Conservation (phyloP, 2,329 filamentous ascomycete genomes). For the Lasiodiplodia sp. region DNA sequence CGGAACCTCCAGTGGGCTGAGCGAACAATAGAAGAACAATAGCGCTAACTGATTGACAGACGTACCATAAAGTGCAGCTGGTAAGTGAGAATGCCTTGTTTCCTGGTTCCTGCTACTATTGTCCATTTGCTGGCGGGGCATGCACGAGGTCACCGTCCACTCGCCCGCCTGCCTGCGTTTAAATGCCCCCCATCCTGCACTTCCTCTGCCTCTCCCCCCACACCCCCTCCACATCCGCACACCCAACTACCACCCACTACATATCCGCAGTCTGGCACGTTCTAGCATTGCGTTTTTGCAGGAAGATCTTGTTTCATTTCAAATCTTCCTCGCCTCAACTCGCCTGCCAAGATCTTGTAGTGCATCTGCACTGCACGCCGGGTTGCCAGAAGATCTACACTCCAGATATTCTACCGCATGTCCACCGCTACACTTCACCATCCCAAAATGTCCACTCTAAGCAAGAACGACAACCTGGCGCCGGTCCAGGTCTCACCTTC, state of each 20-base stretch:
- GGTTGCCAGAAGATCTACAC: conserved; percentile 13
- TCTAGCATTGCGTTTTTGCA: conserved; percentile 1
- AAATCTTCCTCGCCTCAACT: conserved; percentile 12
- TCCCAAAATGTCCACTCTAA: background rate
- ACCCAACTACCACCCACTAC: background rate
- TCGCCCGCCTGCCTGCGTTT: background rate
- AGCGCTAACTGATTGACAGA: conserved; percentile 51
- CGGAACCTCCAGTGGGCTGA: conserved; percentile 36
- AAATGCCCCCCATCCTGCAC: conserved; percentile 18
- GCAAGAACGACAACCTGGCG: background rate
- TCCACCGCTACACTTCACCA: background rate
- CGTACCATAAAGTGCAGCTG: conserved; percentile 76
- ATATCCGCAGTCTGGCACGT: conserved; percentile 15
- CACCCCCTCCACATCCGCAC: background rate
- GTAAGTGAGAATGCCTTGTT: conserved; percentile 59
- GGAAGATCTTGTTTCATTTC: background rate
- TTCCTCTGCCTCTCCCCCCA: background rate
- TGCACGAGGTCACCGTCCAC: background rate
- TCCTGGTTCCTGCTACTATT: conserved; percentile 4
- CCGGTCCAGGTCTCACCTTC: background rate
- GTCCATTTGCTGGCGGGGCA: background rate
- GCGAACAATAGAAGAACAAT: conserved; percentile 26
- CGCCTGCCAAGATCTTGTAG: conserved; percentile 18
- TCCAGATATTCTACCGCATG: conserved; percentile 12
- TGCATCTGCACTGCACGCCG: conserved; percentile 16